Conservation (phyloP, 2,329 filamentous ascomycete genomes). For the Arthrobotrys musiformis region DNA sequence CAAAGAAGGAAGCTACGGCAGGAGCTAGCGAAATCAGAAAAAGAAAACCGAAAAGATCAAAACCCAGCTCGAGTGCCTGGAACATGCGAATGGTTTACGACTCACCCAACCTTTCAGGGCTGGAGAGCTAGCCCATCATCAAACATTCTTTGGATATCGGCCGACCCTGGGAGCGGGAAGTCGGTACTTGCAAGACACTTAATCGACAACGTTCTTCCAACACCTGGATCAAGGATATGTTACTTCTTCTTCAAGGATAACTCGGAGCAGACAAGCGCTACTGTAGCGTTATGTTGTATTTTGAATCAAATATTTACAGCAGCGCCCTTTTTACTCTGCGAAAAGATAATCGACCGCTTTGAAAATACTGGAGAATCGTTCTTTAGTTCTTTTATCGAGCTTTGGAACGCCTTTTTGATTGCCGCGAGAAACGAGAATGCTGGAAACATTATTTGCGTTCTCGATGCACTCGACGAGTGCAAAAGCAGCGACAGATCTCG, state of each 20-base stretch:
- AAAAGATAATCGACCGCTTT: slow-evolving; percentile 61
- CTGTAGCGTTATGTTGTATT: background rate
- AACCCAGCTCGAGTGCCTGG: background rate
- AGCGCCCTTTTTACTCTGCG: slow-evolving; percentile 60
- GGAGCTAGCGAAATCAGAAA: background rate
- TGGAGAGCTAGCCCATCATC: slow-evolving; percentile 50
- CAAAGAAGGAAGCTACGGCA: background rate
- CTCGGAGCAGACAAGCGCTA: background rate
- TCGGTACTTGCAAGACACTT: slow-evolving; percentile 62
- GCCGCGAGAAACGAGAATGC: slow-evolving; percentile 59
- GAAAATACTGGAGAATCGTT: slow-evolving; percentile 60
- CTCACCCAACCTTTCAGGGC: background rate
- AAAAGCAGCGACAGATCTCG: slow-evolving; percentile 1
- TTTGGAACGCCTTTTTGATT: slow-evolving; percentile 62
- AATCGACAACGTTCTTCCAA: slow-evolving; percentile 54
- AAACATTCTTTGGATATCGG: slow-evolving; percentile 62
- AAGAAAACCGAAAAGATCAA: background rate
- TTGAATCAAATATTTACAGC: background rate
- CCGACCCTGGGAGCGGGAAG: slow-evolving; percentile 65
- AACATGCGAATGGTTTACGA: slow-evolving; percentile 40
- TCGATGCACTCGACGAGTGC: slow-evolving; percentile 65
- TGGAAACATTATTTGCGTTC: slow-evolving; percentile 61
- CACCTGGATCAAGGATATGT: slow-evolving; percentile 57
- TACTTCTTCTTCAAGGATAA: slow-evolving; percentile 66
- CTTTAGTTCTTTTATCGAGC: slow-evolving; percentile 52